Conservation (phyloP, 805 yeast species). For the Brettanomyces custersianus region DNA sequence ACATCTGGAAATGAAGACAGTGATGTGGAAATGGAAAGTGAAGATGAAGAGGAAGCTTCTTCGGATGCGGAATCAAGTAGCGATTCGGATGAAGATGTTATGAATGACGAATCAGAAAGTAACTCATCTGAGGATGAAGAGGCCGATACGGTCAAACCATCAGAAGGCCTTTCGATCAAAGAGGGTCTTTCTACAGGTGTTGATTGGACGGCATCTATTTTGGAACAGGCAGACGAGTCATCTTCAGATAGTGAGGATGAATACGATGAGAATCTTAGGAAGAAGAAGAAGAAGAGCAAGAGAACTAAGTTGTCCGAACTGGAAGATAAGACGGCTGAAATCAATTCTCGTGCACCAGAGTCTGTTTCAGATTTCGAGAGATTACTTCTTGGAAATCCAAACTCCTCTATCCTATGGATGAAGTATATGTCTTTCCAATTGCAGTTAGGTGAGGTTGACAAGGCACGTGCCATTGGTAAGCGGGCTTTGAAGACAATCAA, state of each 20-base stretch:
- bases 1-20: constrained; percentile 18
- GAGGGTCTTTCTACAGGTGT: constrained; percentile 79
- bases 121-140: constrained; percentile 18
- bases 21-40: constrained; percentile 1
- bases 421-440: constrained; percentile 97
- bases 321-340: constrained; percentile 79
- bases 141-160: constrained; percentile 22
- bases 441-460: constrained; percentile 87
- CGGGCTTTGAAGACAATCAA: constrained; percentile 87
- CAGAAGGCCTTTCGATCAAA: constrained; percentile 17
- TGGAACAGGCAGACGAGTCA: constrained; percentile 64
- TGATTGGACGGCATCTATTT: constrained; percentile 90
- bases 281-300: constrained; percentile 34
- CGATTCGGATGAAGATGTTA: constrained; percentile 19
- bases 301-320: constrained; percentile 32
- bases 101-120: constrained; percentile 16
- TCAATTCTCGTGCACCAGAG: constrained; percentile 81
- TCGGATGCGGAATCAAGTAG: constrained; percentile 23
- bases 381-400: constrained; percentile 82
- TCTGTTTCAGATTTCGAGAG: constrained; percentile 90
- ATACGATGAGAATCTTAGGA: constrained; percentile 29
- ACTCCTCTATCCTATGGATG: constrained; percentile 93
- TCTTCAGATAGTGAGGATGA: constrained; percentile 47
- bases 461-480: constrained; percentile 87
- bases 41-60: constrained; percentile 24